phyloP scores from a whole-genome alignment of 108 stramenopile genomes.

The Pseudonitzschia multiseries region DNA sequence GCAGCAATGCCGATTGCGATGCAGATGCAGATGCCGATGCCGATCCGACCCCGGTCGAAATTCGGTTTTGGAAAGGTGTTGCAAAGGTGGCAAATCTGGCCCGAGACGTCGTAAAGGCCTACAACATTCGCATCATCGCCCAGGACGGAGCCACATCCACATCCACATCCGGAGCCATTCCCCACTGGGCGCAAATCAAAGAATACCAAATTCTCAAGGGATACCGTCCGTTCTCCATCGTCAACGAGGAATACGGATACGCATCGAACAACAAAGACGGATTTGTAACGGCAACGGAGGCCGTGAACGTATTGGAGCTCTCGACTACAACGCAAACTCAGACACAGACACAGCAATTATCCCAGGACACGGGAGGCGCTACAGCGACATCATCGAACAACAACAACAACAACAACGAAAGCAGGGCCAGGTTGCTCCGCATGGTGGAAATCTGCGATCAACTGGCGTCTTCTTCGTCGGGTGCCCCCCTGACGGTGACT shows the following conservation, averaged over 20 bases:
- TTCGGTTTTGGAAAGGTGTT: constrained; percentile 34
- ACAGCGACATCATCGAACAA: too few species aligned
- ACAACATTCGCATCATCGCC: neutral
- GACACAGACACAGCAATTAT: too few species aligned
- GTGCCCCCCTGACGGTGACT: constrained; percentile 7
- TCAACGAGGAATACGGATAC: constrained; percentile 14
- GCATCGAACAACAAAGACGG: neutral
- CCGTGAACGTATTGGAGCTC: constrained; percentile 26
- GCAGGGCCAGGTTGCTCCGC: constrained; percentile 10
- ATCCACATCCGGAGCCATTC: neutral
- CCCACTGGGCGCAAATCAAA: constrained; percentile 6
- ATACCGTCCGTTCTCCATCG: constrained; percentile 35
- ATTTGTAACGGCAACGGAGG: constrained; percentile 15
- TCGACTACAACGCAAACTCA: constrained; percentile 9
- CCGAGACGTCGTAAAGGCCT: neutral
- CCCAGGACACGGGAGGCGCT: constrained; percentile 17
- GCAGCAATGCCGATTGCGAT: too few species aligned
- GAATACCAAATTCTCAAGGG: constrained; percentile 39
- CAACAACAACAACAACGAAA: constrained; percentile 8
- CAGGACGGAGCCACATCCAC: too few species aligned
- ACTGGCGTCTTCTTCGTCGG: neutral
- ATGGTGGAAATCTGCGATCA: constrained; percentile 19
- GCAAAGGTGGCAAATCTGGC: constrained; percentile 23
- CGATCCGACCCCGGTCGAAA: neutral
- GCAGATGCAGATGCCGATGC: too few species aligned